Evolutionary conservation across 148 eudicot species (phyloP), one percentile per base, ranked within the genome.

Genomic region (Vaccinium corymbosum): DNA sequence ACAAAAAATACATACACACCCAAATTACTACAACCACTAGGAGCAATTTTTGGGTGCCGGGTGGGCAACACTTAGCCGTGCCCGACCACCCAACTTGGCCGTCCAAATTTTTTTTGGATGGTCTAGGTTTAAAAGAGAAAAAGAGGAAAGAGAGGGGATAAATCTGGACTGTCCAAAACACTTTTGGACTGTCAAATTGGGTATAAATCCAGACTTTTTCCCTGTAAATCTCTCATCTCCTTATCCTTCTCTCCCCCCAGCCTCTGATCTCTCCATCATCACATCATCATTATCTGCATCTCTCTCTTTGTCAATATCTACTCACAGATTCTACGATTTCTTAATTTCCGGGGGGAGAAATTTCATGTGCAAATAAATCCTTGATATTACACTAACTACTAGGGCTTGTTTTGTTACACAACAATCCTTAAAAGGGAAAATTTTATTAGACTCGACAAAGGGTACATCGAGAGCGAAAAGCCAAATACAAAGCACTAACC

Each of bases 321-420:
- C 55, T 70, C 83, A 35, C 27, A 73, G 83, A 85, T 85, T 80
- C 86, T 74, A 80, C 42, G 55, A 6, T 79, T 55, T 85, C 86
- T 80, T 80, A 29, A 55, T 57, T 72, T 80, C 80, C 83, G 86
- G 83, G 86, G 86, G 86, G 83, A 74, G 70, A 82, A 11, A 80
- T 62, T n/a, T 42, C 11, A 8, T n/a, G 4, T n/a, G 29, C 68
- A n/a, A 0, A 10, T 20, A n/a, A 57, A 59, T 61, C 11, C 17
- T 3, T 15, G 27, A n/a, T 11, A 61, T 61, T n/a, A 61, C n/a
- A 7, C 66, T 7, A 55, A 55, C 59, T 61, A 7, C 66, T 4
- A 57, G n/a, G 68, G 62, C 62, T 19, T 57, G 62, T 57, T 57
- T 17, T 57, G 62, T 57, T 57, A 57, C 17, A 57, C 68, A 19